A percentile compares a stretch with the other conserved stretches of the same genome.
Evolutionary conservation across 192 early-diverging fungal species (phyloP).

Genomic region (Kickxella alabastrina): DNA sequence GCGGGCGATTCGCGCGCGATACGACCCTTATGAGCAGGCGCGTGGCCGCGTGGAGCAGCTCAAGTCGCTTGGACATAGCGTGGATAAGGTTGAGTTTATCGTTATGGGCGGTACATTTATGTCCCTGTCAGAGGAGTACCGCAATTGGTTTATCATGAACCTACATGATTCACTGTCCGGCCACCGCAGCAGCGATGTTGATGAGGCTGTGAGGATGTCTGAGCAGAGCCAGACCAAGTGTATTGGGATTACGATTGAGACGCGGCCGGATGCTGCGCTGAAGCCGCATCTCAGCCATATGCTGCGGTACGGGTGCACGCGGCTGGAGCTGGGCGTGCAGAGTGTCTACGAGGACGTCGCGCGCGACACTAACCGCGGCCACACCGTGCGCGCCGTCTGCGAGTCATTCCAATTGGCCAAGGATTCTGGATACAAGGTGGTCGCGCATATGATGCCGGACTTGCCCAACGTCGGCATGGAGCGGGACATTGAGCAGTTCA

Average conservation of each 20-base stretch:
- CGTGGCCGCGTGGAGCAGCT: constrained; percentile 93
- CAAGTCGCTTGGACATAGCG: constrained; percentile 85
- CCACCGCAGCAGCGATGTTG: constrained; percentile 81
- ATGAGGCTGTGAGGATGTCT: constrained; percentile 96
- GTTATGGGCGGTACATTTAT: constrained; percentile 99
- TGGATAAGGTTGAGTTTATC: constrained; percentile 99
- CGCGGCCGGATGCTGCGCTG: constrained; percentile 95
- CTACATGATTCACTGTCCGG: constrained; percentile 96
- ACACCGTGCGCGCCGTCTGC: constrained; percentile 96
- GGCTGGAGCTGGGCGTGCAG: constrained; percentile 97
- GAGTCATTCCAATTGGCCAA: constrained; percentile 98
- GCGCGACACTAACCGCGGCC: constrained; percentile 95
- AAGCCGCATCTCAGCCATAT: constrained; percentile 98
- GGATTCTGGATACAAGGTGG: constrained; percentile 98
- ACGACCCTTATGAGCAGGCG: constrained; percentile 96
- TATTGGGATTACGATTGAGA: constrained; percentile 99
- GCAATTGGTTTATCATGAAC: constrained; percentile 96
- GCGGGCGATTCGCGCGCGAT: constrained; percentile 97
- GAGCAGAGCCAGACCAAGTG: constrained; percentile 96
- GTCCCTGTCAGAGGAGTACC: constrained; percentile 91
- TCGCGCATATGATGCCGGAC: constrained; percentile 99
- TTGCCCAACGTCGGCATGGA: constrained; percentile 99
- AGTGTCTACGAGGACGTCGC: constrained; percentile 99
- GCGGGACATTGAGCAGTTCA: constrained; percentile 98
- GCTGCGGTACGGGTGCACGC: constrained; percentile 97